phyloP scores from a whole-genome alignment of 2,329 filamentous ascomycete genomes.

The Diaporthe sp. region DNA sequence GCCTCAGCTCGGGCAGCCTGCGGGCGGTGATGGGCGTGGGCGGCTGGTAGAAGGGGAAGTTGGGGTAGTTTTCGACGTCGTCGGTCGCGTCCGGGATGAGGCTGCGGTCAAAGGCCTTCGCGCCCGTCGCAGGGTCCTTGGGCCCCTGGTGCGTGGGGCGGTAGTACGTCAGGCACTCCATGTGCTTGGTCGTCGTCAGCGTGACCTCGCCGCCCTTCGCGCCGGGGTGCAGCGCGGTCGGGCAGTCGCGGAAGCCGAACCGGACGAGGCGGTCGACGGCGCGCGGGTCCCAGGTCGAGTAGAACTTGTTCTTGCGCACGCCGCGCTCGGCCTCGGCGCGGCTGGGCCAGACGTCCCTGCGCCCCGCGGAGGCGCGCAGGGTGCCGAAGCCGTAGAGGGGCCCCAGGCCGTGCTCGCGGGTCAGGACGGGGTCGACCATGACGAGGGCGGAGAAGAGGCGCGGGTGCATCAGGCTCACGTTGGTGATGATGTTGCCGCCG shows the following conservation, averaged over 20 bases:
- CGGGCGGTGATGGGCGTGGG: conserved; percentile 71
- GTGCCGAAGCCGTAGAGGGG: conserved; percentile 58
- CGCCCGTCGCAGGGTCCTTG: conserved; percentile 51
- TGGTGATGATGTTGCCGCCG: conserved; percentile 80
- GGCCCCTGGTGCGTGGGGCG: conserved; percentile 69
- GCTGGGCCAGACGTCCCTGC: conserved; percentile 88
- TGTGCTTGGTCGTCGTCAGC: conserved; percentile 85
- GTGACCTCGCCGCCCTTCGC: conserved; percentile 68
- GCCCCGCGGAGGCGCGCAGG: conserved; percentile 72
- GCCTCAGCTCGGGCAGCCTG: conserved; percentile 72
- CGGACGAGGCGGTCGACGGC: conserved; percentile 82
- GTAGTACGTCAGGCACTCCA: conserved; percentile 86
- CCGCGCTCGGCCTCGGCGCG: conserved; percentile 75
- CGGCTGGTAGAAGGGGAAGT: conserved; percentile 75
- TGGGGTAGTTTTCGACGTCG: conserved; percentile 50
- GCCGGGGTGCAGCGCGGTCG: conserved; percentile 71
- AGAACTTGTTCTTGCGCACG: conserved; percentile 81
- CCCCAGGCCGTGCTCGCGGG: conserved; percentile 59
- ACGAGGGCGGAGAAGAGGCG: conserved; percentile 82
- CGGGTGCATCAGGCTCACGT: conserved; percentile 83
- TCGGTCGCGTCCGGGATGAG: conserved; percentile 62
- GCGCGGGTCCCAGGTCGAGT: conserved; percentile 84
- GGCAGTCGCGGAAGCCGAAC: conserved; percentile 81
- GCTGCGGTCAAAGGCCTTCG: conserved; percentile 55
- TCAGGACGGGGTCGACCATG: conserved; percentile 88